A percentile compares a stretch with the other conserved stretches of the same genome.
phyloP scores from a whole-genome alignment of 225 moss, liverwort and hornwort genomes.

The Rhytidiadelphus loreus region DNA sequence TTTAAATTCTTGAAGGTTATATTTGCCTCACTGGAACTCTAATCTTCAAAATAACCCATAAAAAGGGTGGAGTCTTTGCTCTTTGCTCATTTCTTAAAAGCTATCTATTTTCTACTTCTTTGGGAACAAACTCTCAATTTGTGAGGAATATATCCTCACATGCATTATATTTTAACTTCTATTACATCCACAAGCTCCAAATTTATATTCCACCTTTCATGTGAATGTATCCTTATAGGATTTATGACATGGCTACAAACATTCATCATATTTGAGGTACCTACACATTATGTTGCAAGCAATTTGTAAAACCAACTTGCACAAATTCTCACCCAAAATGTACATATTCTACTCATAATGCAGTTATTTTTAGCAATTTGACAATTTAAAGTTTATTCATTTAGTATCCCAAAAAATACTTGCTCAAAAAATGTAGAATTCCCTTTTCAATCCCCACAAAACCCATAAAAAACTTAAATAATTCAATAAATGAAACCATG shows the following conservation, averaged over 20 bases:
- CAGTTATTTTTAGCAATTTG: neutral
- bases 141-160: neutral
- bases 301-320: rapidly evolving
- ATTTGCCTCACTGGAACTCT: neutral
- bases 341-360: neutral
- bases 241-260: neutral
- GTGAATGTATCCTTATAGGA: rapidly evolving
- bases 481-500: neutral
- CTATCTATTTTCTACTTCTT: neutral
- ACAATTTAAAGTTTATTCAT: too few relatives aligned
- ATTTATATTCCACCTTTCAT: neutral
- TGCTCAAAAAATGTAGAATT: rapidly evolving
- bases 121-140: neutral
- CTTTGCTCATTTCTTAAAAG: neutral
- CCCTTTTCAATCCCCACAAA: rapidly evolving
- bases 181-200: neutral
- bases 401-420: rapidly evolving
- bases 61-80: neutral
- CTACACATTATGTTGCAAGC: neutral
- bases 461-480: neutral
- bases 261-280: neutral
- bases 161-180: neutral
- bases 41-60: neutral
- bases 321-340: neutral
- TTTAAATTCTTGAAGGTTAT: neutral